Base-by-base conservation (phyloP, 2,329 filamentous ascomycete genomes). In the Coniella vitis region DNA sequence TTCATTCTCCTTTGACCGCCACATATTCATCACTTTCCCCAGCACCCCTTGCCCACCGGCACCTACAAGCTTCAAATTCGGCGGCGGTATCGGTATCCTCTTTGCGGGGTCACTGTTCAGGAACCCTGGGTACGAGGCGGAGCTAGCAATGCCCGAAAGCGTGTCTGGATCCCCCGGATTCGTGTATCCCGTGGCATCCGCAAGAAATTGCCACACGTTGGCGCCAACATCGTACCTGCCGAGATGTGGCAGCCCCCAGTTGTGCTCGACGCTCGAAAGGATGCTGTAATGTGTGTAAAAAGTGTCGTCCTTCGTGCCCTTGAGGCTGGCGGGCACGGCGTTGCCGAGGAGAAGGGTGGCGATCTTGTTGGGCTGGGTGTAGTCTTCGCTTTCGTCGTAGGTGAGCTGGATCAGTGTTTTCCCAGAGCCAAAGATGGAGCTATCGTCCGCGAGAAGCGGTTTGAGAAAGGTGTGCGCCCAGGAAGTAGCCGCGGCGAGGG, bases 381-480 rank as follows among this genome's bases (percentile, higher is more conserved):
- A 76, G 10, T 70, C 72, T 52, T 76, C 72, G 54, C 71, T 74
- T 58, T 81, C 78, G 57, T 82, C 78, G 52, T 78, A 81, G 2
- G 76, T 81, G 37, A 81, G 65, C 7, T 79, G 67, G 37, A 81
- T 69, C 5, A 81, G 68, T 0, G 78, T 81, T 42, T 68, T 65
- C 14, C 19, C 34, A 43, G 63, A 63, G 68, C 73, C 74, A 62
- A 81, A 78, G 38, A 72, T 66, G 13, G 64, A 61, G 20, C 13
- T 38, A 4, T 38, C 17, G 56, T 78, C 69, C 19, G 63, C 60
- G 9, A 81, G 64, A 8, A 82, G 69, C 3, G 77, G 76, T 49
- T 72, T 66, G 21, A 81, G 63, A 60, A 81, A 79, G 45, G 63
- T 63, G 40, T 69, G 67, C 17, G 70, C 69, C 77, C 77, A 81